Evolutionary conservation across 139 green algal genomes (phyloP), one percentile per base, ranked within the genome.

Genomic region (Tetradesmus obliquus): DNA sequence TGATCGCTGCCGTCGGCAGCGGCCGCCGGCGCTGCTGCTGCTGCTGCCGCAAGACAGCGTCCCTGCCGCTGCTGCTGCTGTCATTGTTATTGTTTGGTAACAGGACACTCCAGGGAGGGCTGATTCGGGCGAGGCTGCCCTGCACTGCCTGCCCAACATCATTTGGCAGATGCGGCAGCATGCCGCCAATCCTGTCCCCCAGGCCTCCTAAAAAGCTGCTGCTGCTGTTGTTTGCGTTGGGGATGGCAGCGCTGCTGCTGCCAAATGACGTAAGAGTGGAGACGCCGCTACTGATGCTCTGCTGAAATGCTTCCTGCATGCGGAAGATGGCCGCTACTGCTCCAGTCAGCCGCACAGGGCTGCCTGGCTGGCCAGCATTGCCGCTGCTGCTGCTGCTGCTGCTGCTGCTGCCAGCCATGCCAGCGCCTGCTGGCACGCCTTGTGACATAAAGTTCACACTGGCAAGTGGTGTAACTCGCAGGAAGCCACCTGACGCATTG

Each of bases 311-410:
- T 9, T 55, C 62, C 55, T 89, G 85, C 85, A 89, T 81, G 13
- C 85, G 15, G 51, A 57, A 55, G 55, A 89, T 81, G 3, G 85
- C 85, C 17, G 85, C 66, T 17, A 82, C 85, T 32, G 85, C 85
- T 22, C 85, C 85, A 55, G 71, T 81, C 85, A 88, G 5, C 76
- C 7, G 76, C 76, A 53, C 24, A 13, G 76, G 76, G 24, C 24
- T 53, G n/a, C 76, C 4, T 15, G 57, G 1, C 85, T 66, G 12
- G 51, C 12, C 17, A 58, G 32, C 51, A 8, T 58, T 57, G 80
- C 51, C 54, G 85, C 85, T 66, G 53, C 66, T 24, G 85, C 85
- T 45, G 32, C 32, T 45, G 32, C 32, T 45, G 32, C 32, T 45
- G 32, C 32, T 45, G 32, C 32, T 45, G 32, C 32, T 45, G 32